These are phyloP conservation scores for Hortaea sp. DNA, from an alignment of 2,329 filamentous ascomycete species.

Conservation along the genomic window DNA sequence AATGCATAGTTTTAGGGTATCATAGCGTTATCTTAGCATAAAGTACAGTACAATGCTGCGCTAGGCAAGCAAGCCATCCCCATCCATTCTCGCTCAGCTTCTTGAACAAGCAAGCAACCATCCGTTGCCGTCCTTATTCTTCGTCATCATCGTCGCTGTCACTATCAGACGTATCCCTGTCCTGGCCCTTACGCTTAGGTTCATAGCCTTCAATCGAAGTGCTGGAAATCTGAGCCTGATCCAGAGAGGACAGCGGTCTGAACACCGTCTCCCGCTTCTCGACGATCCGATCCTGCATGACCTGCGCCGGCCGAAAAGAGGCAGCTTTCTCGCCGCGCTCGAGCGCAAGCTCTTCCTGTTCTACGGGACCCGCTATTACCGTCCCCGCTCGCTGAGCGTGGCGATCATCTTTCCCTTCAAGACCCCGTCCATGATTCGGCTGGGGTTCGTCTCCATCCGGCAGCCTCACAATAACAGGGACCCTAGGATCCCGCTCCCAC, in stretches of 20 bases:
- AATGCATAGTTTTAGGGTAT: neutral
- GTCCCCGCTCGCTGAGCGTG: neutral
- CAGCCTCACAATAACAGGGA: constrained; percentile 24
- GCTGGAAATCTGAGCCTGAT: constrained; percentile 3
- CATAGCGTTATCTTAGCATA: neutral
- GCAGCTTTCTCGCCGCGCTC: constrained; percentile 33
- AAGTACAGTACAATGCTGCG: neutral
- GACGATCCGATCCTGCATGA: constrained; percentile 23
- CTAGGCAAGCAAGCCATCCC: neutral
- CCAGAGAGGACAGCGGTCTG: constrained; percentile 7
- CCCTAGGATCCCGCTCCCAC: constrained; percentile 60
- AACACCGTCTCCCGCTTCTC: constrained; percentile 17
- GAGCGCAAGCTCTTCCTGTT: constrained; percentile 26
- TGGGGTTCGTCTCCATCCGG: constrained; percentile 10
- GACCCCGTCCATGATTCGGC: neutral
- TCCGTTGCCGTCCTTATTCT: neutral
- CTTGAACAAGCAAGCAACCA: neutral
- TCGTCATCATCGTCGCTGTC: neutral
- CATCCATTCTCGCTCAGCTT: neutral
- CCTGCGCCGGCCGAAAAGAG: constrained; percentile 20
- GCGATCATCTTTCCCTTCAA: neutral
- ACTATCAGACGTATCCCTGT: neutral
- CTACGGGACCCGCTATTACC: neutral
- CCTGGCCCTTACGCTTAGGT: constrained; percentile 7
- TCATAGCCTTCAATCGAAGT: constrained; percentile 22